Percentiles rank a stretch among this genome's conserved stretches.
These are phyloP conservation scores for Fusarium burgessii DNA, from an alignment of 2,329 filamentous ascomycete species.

Conservation along the genomic window DNA sequence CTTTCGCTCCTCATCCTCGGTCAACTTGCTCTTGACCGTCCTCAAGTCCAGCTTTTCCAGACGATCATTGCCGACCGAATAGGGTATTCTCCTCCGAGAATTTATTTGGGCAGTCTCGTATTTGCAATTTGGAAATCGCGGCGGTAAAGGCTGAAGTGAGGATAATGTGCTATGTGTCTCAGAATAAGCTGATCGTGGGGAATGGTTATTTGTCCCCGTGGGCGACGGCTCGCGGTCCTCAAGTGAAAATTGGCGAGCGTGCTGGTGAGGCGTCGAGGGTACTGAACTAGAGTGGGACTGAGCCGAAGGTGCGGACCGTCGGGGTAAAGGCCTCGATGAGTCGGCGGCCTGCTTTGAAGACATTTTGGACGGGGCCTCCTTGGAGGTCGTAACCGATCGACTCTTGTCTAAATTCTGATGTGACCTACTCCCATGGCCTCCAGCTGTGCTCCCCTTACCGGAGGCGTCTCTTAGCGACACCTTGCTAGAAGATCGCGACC, in stretches of 20 bases:
- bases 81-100: constrained; percentile 88
- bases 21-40: constrained; percentile 78
- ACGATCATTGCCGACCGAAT: constrained; percentile 85
- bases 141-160: constrained; percentile 73
- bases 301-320: constrained; percentile 47
- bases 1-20: constrained; percentile 78
- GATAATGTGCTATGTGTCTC: constrained; percentile 83
- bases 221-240: constrained; percentile 85
- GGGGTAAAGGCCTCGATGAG: constrained; percentile 48
- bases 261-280: constrained; percentile 92
- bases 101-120: constrained; percentile 89
- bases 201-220: constrained; percentile 79
- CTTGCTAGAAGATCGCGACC: constrained; percentile 71
- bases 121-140: constrained; percentile 75
- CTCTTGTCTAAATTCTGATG: constrained; percentile 69
- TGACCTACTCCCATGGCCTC: constrained; percentile 75
- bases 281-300: constrained; percentile 83
- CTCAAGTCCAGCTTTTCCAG: constrained; percentile 78
- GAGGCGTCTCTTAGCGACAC: constrained; percentile 66
- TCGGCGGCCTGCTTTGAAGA: constrained; percentile 57
- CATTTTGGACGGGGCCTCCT: constrained; percentile 66
- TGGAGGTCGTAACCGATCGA: constrained; percentile 71
- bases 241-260: constrained; percentile 83
- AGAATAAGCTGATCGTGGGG: constrained; percentile 89
- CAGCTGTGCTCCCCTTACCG: constrained; percentile 62